Percentiles rank a stretch among this genome's conserved stretches.
Evolutionary conservation across 495 filamentous ascomycete species (phyloP).

Genomic region (Pyrenopolyporus hunteri): DNA sequence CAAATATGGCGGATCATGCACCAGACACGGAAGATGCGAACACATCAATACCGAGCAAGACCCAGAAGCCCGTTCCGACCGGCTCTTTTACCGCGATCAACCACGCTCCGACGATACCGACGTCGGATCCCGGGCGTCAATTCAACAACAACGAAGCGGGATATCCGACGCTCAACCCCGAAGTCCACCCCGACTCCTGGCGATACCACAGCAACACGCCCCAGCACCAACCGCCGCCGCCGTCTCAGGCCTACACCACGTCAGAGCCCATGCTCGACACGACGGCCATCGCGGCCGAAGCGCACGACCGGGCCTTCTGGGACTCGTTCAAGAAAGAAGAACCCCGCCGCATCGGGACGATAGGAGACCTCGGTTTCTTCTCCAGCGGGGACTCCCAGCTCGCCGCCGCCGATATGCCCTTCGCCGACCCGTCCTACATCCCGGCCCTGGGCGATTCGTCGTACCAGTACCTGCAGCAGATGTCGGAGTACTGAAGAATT

Average conservation of each 20-base stretch:
- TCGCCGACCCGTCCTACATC: slow-evolving; percentile 29
- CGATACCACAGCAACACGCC: slow-evolving; percentile 19
- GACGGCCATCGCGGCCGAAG: slow-evolving; percentile 26
- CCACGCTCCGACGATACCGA: slow-evolving; percentile 39
- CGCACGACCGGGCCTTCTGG: slow-evolving; percentile 31
- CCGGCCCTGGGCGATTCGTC: slow-evolving; percentile 22
- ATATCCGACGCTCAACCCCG: slow-evolving; percentile 29
- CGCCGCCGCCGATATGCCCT: slow-evolving; percentile 31
- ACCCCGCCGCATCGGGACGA: slow-evolving; percentile 41
- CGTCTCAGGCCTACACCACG: slow-evolving; percentile 8
- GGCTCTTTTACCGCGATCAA: slow-evolving; percentile 60
- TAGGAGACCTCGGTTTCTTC: slow-evolving; percentile 51
- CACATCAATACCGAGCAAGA: slow-evolving; percentile 35
- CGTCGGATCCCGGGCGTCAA: slow-evolving; percentile 15
- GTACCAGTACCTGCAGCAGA: slow-evolving; percentile 23
- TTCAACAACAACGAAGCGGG: slow-evolving; percentile 16
- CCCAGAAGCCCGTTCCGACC: slow-evolving; percentile 39
- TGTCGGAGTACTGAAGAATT: slow-evolving; percentile 1
- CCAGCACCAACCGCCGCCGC: slow-evolving; percentile 10
- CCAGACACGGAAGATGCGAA: slow-evolving; percentile 27
- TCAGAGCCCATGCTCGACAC: slow-evolving; percentile 24
- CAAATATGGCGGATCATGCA: slow-evolving; percentile 39
- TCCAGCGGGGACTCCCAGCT: slow-evolving; percentile 44
- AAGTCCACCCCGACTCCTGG: slow-evolving; percentile 25
- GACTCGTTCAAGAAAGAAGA: slow-evolving; percentile 43